phyloP scores from a whole-genome alignment of 202 grass and related monocot species.

The Panicum virgatum region DNA sequence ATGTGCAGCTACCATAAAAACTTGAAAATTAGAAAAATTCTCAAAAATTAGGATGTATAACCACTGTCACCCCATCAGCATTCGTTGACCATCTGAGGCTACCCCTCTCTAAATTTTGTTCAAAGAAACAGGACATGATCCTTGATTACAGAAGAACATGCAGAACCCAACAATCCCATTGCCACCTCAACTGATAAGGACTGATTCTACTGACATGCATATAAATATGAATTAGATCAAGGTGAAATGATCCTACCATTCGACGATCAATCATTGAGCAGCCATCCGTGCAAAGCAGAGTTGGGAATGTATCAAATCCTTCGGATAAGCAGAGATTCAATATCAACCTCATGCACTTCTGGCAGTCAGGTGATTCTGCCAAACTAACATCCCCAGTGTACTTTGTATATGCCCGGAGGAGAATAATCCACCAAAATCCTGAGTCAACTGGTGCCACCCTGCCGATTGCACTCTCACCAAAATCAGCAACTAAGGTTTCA shows the following conservation, averaged over 20 bases:
- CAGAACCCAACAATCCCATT: constrained; percentile 17
- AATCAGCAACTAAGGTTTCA: constrained; percentile 83
- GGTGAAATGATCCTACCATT: constrained; percentile 63
- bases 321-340: constrained; percentile 84
- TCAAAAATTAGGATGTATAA: neutral
- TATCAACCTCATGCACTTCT: constrained; percentile 83
- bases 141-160: constrained; percentile 16
- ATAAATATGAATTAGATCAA: constrained; percentile 32
- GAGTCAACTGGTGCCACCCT: constrained; percentile 92
- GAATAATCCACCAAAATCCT: constrained; percentile 98
- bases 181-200: constrained; percentile 14
- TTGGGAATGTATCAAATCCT: constrained; percentile 95
- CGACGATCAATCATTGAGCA: constrained; percentile 96
- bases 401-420: constrained; percentile 90
- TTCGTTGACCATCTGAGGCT: neutral
- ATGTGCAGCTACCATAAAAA: neutral
- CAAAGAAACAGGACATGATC: constrained; percentile 2
- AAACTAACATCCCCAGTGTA: constrained; percentile 80
- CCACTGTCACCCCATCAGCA: neutral
- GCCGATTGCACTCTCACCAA: constrained; percentile 88
- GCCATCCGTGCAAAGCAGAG: constrained; percentile 94
- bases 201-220: neutral
- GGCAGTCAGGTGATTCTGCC: constrained; percentile 81
- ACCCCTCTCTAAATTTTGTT: constrained; percentile 5
- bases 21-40: neutral